Conservation (phyloP, 2,329 filamentous ascomycete species). For the Neocatenulostroma microsporum region DNA sequence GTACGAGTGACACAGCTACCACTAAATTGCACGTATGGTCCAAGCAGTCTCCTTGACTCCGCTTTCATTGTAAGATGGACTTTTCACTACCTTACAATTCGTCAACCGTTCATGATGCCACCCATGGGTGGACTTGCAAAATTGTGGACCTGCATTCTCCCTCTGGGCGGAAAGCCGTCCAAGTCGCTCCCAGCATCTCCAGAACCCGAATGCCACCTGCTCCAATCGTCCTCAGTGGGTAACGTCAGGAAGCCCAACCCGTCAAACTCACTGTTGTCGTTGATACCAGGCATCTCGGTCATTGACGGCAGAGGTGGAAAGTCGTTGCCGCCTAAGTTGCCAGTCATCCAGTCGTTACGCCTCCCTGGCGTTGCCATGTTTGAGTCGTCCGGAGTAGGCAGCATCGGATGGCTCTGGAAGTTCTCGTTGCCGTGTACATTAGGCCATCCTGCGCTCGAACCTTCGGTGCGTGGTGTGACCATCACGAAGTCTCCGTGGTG, state of each 20-base stretch:
- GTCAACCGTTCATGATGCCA: constrained; percentile 10
- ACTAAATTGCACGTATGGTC: too few relatives aligned
- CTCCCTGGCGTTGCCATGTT: constrained; percentile 5
- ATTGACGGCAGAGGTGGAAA: constrained; percentile 10
- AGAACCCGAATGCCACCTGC: constrained; percentile 13
- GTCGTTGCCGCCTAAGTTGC: constrained; percentile 3
- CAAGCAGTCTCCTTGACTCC: too few relatives aligned
- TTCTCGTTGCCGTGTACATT: constrained; percentile 3
- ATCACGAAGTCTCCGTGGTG: constrained; percentile 11
- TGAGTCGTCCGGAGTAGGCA: constrained; percentile 7
- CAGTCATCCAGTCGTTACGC: constrained; percentile 14
- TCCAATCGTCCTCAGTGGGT: constrained; percentile 16
- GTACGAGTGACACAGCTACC: too few relatives aligned
- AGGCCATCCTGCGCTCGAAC: constrained; percentile 8
- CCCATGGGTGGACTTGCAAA: constrained; percentile 10
- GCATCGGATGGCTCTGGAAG: constrained; percentile 6
- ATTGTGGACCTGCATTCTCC: constrained; percentile 4
- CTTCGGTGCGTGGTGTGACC: constrained; percentile 13
- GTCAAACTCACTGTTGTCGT: constrained; percentile 9
- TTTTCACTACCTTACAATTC: too few relatives aligned
- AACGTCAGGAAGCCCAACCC: constrained; percentile 13
- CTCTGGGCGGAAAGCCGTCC: constrained; percentile 8
- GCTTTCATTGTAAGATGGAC: too few relatives aligned
- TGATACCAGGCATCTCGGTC: constrained; percentile 10
- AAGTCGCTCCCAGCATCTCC: constrained; percentile 9